A percentile compares a stretch with the other conserved stretches of the same genome.
phyloP scores from a whole-genome alignment of 2,329 filamentous ascomycete genomes.

The Dryadomyces quercus-mongolicae region DNA sequence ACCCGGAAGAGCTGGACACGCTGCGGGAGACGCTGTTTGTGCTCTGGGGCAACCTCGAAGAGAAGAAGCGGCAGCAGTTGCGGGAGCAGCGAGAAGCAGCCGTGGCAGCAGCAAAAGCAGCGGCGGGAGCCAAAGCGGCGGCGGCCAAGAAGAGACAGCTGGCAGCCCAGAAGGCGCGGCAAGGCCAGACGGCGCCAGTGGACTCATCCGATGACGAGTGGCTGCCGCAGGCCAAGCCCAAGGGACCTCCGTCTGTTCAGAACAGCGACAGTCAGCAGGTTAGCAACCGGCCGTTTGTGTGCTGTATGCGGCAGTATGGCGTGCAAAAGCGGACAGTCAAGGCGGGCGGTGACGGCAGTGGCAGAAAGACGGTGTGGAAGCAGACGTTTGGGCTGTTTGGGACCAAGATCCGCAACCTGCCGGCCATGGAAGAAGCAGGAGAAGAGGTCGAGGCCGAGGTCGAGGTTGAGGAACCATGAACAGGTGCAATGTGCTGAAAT shows the following conservation, averaged over 20 bases:
- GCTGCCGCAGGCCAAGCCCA: slow-evolving; percentile 7
- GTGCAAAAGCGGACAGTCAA: slow-evolving; percentile 28
- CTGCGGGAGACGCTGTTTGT: slow-evolving; percentile 62
- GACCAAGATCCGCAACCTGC: slow-evolving; percentile 36
- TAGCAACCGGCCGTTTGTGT: slow-evolving; percentile 50
- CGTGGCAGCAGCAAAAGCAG: background rate
- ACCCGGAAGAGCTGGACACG: slow-evolving; percentile 31
- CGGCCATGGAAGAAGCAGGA: too few relatives aligned
- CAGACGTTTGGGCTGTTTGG: slow-evolving; percentile 53
- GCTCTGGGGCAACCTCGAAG: slow-evolving; percentile 80
- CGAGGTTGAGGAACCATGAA: too few relatives aligned
- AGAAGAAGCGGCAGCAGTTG: slow-evolving; percentile 38
- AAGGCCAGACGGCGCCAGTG: slow-evolving; percentile 19
- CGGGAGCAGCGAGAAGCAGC: slow-evolving; percentile 16
- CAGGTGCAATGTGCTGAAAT: too few relatives aligned
- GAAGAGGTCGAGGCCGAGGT: too few relatives aligned
- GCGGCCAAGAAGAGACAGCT: slow-evolving; percentile 17
- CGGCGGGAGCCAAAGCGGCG: slow-evolving; percentile 13
- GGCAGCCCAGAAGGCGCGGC: slow-evolving; percentile 8
- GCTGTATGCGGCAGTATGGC: slow-evolving; percentile 62
- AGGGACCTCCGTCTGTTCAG: background rate
- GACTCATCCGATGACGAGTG: slow-evolving; percentile 25
- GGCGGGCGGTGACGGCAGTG: slow-evolving; percentile 21
- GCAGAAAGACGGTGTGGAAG: slow-evolving; percentile 41
- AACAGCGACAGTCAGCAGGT: background rate